phyloP scores from a whole-genome alignment of 2,329 filamentous ascomycete species.

The Endocalyx cinctus region DNA sequence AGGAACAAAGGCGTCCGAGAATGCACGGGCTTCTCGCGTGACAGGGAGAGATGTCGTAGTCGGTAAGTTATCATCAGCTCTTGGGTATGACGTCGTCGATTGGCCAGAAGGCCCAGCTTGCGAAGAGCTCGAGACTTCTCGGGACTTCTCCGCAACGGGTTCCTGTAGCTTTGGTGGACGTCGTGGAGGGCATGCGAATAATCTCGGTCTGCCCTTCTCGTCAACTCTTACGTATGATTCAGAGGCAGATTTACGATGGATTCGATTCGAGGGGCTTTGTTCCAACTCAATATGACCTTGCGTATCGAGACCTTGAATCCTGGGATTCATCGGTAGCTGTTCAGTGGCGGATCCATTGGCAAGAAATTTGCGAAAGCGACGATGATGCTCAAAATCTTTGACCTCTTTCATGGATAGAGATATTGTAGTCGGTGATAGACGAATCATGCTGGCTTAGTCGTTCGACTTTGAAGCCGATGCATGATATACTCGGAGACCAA shows the following conservation, averaged over 20 bases:
- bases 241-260: slow-evolving; percentile 3
- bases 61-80: slow-evolving; percentile 10
- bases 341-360: slow-evolving; percentile 19
- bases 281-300: slow-evolving; percentile 9
- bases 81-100: slow-evolving; percentile 8
- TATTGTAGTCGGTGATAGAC: slow-evolving; percentile 34
- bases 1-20: slow-evolving; percentile 23
- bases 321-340: slow-evolving; percentile 13
- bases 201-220: slow-evolving; percentile 10
- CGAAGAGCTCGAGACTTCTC: slow-evolving; percentile 11
- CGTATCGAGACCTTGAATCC: slow-evolving; percentile 2
- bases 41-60: slow-evolving; percentile 24
- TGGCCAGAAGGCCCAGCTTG: slow-evolving; percentile 14
- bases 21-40: slow-evolving; percentile 18
- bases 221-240: slow-evolving; percentile 7
- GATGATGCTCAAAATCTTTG: slow-evolving; percentile 32
- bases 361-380: slow-evolving; percentile 28
- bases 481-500: too few species aligned
- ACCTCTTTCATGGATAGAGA: slow-evolving; percentile 37
- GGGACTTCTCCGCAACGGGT: slow-evolving; percentile 11
- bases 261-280: slow-evolving; percentile 6
- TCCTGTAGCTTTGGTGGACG: slow-evolving; percentile 9
- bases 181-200: slow-evolving; percentile 12
- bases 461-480: too few species aligned
- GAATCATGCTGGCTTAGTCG: slow-evolving; percentile 38